Evolutionary conservation across 2,329 filamentous ascomycete species (phyloP).

Genomic region (Leptographium lundbergii): DNA sequence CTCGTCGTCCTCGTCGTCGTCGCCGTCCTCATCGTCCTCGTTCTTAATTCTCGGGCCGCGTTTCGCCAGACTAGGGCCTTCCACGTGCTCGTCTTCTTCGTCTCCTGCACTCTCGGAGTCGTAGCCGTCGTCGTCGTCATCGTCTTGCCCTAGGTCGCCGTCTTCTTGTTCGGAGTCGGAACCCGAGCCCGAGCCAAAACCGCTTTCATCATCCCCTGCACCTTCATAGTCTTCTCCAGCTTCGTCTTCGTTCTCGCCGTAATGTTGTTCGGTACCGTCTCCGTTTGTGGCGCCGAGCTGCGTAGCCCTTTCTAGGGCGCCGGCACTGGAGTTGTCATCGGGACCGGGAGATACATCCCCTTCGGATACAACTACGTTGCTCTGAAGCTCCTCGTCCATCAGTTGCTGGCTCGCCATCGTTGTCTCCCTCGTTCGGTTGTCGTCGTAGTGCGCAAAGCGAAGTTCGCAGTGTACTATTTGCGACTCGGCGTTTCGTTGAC

Average conservation of each 20-base stretch:
- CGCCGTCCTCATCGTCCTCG: conserved; percentile 18
- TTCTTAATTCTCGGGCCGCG: conserved; percentile 16
- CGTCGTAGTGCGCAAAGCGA: neutral
- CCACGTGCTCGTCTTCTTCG: conserved; percentile 12
- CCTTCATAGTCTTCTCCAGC: conserved; percentile 17
- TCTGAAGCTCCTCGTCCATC: conserved; percentile 45
- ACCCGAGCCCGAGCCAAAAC: conserved; percentile 7
- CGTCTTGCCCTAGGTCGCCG: conserved; percentile 16
- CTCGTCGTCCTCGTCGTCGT: conserved; percentile 18
- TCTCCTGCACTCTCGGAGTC: conserved; percentile 18
- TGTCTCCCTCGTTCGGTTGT: neutral
- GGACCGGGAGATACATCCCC: conserved; percentile 19
- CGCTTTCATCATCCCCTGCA: conserved; percentile 18
- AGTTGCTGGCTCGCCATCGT: conserved; percentile 38
- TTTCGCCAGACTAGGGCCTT: conserved; percentile 16
- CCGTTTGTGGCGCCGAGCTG: conserved; percentile 17
- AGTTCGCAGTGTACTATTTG: neutral
- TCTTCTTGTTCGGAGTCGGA: conserved; percentile 14
- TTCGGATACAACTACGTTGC: conserved; percentile 39
- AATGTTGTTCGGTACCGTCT: conserved; percentile 19
- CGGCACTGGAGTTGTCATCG: conserved; percentile 20
- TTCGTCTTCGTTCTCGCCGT: conserved; percentile 21
- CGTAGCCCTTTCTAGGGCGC: conserved; percentile 13
- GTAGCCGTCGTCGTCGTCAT: conserved; percentile 19
- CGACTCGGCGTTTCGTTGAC: neutral